Evolutionary conservation across 2,329 filamentous ascomycete species (phyloP), one percentile per base, ranked within the genome.

Genomic region (Sclerotinia nivalis): DNA sequence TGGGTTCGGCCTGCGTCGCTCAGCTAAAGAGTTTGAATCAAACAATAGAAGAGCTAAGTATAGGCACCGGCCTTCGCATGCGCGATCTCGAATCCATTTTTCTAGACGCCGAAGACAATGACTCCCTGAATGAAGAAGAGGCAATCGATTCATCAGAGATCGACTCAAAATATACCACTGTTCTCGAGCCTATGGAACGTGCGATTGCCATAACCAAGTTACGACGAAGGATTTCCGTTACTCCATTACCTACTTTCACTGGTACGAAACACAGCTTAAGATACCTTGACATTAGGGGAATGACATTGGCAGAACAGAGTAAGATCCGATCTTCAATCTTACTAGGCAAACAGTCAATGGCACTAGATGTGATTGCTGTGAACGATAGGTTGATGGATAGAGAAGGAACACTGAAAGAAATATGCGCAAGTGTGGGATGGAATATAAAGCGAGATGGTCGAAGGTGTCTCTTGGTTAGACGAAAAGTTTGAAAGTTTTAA

Each of bases 121-220:
- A 58, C 4, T 40, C 61, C 6, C 43, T 22, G 37, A 65, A 8
- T 56, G 58, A 69, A 4, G 58, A 61, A 64, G 58, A 65, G 4
- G 25, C 47, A 56, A 66, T 2, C 54, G 62, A 59, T 40, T 37
- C 49, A 52, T 54, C 43, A 50, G 50, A 68, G 58, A 66, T 70
- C 2, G 64, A 28, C 25, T 54, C 43, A 20, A 71, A 70, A 40
- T 60, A 71, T 18, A 68, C 64, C 7, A 50, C 40, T n/a, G 62
- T 71, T 18, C 52, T 74, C 1, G 68, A 69, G 12, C 69, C 73
- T 2, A 71, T 75, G 70, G 60, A 49, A 49, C 62, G 71, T n/a
- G 72, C 74, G 4, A 60, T 75, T 45, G 71, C 74, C 4, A 64
- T 72, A 4, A 74, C 73, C 59, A 73, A 72, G 43, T 47, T 75